phyloP scores from a whole-genome alignment of 139 green algal genomes.

The Yamagishiella unicocca region DNA sequence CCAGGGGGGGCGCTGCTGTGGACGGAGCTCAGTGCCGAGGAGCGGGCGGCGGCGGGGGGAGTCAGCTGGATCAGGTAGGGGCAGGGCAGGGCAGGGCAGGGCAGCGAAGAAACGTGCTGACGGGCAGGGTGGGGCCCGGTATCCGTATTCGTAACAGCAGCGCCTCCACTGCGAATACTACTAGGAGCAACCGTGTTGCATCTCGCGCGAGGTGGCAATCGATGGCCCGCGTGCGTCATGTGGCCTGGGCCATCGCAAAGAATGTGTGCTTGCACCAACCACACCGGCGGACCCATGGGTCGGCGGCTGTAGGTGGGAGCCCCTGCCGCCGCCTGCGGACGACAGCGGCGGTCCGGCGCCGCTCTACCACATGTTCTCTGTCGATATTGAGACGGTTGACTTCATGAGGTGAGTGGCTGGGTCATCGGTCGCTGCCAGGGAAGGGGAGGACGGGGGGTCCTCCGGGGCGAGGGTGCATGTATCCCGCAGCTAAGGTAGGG shows the following conservation, averaged over 20 bases:
- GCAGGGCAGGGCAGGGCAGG: neutral
- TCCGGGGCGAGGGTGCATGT: too few species aligned
- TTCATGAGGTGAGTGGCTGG: slow-evolving; percentile 23
- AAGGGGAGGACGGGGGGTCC: too few species aligned
- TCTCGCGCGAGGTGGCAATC: too few species aligned
- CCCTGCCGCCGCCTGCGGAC: neutral
- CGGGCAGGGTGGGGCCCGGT: neutral
- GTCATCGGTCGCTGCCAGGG: too few species aligned
- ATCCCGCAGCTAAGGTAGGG: neutral
- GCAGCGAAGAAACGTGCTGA: neutral
- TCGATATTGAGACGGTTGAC: slow-evolving; percentile 32
- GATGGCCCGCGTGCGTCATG: too few species aligned
- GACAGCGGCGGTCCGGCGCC: neutral
- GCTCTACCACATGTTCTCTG: slow-evolving; percentile 8
- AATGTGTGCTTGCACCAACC: too few species aligned
- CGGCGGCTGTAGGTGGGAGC: slow-evolving; percentile 32
- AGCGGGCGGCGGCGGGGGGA: slow-evolving; percentile 5
- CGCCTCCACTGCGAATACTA: too few species aligned
- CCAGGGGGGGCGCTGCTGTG: neutral
- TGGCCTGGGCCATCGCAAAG: too few species aligned
- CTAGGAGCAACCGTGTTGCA: too few species aligned
- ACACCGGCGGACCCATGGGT: too few species aligned
- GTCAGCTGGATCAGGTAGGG: neutral
- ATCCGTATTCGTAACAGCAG: too few species aligned
- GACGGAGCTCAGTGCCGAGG: neutral